Evolutionary conservation across 1,284 basidiomycete species (phyloP).

Genomic region (Heterobasidion irregulare): DNA sequence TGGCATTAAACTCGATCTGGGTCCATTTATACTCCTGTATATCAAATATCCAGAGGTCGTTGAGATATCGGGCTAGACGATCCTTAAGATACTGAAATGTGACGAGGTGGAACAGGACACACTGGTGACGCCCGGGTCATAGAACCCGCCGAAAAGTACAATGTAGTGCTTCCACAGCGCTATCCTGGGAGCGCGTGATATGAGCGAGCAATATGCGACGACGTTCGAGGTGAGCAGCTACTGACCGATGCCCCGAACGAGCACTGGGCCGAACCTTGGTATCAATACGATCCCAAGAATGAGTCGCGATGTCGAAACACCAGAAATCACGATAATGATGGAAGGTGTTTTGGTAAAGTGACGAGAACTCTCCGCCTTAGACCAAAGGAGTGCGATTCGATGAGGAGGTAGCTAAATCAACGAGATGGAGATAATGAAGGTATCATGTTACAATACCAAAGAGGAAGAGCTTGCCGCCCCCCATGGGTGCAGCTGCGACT

Average conservation of each 20-base stretch:
- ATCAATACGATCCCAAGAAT: constrained; percentile 87
- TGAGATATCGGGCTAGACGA: constrained; percentile 72
- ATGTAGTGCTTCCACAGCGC: constrained; percentile 86
- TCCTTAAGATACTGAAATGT: not conserved
- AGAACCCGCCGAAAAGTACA: constrained; percentile 83
- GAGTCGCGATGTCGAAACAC: constrained; percentile 68
- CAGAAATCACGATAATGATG: constrained; percentile 90
- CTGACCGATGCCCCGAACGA: constrained; percentile 76
- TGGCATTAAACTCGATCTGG: constrained; percentile 65
- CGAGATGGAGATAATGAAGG: not conserved
- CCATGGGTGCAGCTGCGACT: constrained; percentile 61
- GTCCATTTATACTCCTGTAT: constrained; percentile 85
- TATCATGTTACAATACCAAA: constrained; percentile 46
- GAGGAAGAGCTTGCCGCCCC: constrained; percentile 79
- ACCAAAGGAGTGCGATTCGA: not conserved
- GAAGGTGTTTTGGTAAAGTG: constrained; percentile 80
- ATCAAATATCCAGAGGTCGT: constrained; percentile 87
- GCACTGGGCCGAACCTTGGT: constrained; percentile 77
- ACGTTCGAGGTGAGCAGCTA: not conserved
- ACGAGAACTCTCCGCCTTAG: constrained; percentile 79
- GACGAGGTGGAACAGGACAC: constrained; percentile 11
- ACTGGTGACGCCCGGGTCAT: constrained; percentile 77
- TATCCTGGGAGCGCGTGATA: constrained; percentile 46
- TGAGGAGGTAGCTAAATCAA: not conserved
- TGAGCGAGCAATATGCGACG: no score